Base-by-base conservation (phyloP, 2,329 filamentous ascomycete genomes). In the Fusarium humuli region DNA sequence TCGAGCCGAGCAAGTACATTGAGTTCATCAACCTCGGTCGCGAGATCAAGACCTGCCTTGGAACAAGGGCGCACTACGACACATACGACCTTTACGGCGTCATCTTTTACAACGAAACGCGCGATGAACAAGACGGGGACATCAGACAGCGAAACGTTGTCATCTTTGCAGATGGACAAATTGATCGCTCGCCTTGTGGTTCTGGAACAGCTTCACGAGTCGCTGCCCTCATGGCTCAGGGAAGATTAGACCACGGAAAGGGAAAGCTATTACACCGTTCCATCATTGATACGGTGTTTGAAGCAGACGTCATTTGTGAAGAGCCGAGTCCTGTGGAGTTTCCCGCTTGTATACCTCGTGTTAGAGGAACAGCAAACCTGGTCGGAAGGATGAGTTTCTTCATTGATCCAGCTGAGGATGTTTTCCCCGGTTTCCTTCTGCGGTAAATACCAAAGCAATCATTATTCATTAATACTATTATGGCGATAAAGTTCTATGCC, bases 111-210 rank as follows among this genome's bases (percentile, higher is more conserved):
- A 69, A 58, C 1, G 70, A 72, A 2, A 54, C 58, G 7, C 50
- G 18, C 0, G 25, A 29, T 6, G 57, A n/a, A 7, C 16, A 16
- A 2, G 13, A 23, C 3, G 56, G 7, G 5, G 30, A 60, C 0
- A 18, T 62, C 3, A 32, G 23, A 4, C 73, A 76, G 18, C 58
- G 57, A 6, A 76, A 75, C 11, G 68, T 76, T 7, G 72, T 70
- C 1, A 50, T 76, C 16, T 76, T 76, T 52, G 74, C 74, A 2
- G 73, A 76, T 27, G 74, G 74, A 0, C 73, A 76, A 12, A 71
- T 76, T 6, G 74, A 76, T 22, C 73, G 72, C 5, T 75, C 74
- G 2, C 74, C 74, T 0, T 76, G 73, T 29, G 74, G 74, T 9
- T 76, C 74, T 6, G 74, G 74, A 7, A 73, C 74, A 22, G 62